These are phyloP conservation scores for Suhomyces pyralidae DNA, from an alignment of 805 yeast species.

Conservation along the genomic window DNA sequence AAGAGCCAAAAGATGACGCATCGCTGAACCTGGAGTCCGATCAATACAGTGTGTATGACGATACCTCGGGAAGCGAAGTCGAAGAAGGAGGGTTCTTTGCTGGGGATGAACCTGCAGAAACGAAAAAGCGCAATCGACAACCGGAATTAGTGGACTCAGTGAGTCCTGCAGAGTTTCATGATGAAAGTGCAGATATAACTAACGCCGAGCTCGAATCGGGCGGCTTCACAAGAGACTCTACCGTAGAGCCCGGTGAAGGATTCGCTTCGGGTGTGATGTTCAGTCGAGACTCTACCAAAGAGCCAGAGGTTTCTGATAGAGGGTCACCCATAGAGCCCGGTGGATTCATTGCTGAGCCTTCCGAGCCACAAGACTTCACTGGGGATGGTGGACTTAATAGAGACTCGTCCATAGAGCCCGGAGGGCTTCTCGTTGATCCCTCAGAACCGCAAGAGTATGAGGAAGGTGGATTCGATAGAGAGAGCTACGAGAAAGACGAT, in stretches of 20 bases:
- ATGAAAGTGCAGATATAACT: background rate
- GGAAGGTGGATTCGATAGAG: background rate
- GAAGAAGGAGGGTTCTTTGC: conserved; percentile 1
- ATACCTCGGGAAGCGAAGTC: conserved; percentile 3
- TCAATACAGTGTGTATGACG: conserved; percentile 1
- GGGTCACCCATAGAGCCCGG: background rate
- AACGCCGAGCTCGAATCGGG: background rate
- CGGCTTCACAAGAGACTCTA: background rate
- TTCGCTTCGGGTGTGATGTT: background rate
- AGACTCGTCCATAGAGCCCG: background rate
- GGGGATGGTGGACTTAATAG: background rate
- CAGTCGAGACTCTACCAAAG: background rate
- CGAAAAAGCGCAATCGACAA: background rate
- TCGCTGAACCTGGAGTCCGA: background rate
- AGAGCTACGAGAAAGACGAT: conserved; percentile 1
- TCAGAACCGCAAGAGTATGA: background rate
- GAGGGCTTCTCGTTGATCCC: background rate
- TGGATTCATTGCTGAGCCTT: background rate
- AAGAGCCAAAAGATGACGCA: too few relatives aligned
- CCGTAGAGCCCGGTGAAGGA: background rate
- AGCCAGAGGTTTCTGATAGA: background rate
- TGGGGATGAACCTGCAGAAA: background rate
- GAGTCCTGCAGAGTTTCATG: background rate
- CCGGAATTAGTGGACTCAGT: background rate
- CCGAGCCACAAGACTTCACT: background rate